Evolutionary conservation across 2,329 filamentous ascomycete species (phyloP), one percentile per base, ranked within the genome.

Genomic region (Colletotrichum orbiculare): DNA sequence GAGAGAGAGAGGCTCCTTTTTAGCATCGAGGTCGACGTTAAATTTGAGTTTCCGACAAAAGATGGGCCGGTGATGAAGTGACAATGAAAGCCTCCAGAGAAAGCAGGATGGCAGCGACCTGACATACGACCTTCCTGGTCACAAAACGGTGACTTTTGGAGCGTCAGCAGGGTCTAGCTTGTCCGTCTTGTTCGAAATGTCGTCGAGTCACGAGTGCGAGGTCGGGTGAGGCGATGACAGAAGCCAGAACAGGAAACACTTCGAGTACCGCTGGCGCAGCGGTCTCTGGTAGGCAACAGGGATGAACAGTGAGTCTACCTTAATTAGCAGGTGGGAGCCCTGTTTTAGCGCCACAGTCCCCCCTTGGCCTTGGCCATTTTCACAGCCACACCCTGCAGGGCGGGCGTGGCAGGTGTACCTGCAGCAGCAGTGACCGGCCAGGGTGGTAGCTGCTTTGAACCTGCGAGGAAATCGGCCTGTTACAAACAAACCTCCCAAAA

Each of bases 231-330:
- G 47, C 53, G 35, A 43, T 37, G 39, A 56, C 54, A 49, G 49
- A 46, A 37, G 45, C 56, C 57, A 60, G 38, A 62, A 62, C 13
- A 54, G 58, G 62, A 55, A 65, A 55, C 57, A 61, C 35, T 64
- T 25, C 55, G 39, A 64, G 34, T 60, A 45, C 50, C 46, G 39
- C 52, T 35, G 58, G 39, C 39, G 50, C 57, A 60, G 62, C 35
- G 52, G 50, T 62, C 62, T 55, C 46, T 37, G 52, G 57, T 52
- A 65, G 62, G 62, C 62, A 65, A 41, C 62, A 65, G 62, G 62
- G 62, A 57, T 59, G 62, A 15, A 25, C 13, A n/a, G 4, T 43
- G 42, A 43, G 42, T 15, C 42, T 13, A 49, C 34, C 35, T 13
- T 11, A 11, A 15, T 13, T 11, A n/a, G 12, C 58, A 17, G 35